Conservation (phyloP, 2,329 filamentous ascomycete genomes). For the Amesomyces nigricolor region DNA sequence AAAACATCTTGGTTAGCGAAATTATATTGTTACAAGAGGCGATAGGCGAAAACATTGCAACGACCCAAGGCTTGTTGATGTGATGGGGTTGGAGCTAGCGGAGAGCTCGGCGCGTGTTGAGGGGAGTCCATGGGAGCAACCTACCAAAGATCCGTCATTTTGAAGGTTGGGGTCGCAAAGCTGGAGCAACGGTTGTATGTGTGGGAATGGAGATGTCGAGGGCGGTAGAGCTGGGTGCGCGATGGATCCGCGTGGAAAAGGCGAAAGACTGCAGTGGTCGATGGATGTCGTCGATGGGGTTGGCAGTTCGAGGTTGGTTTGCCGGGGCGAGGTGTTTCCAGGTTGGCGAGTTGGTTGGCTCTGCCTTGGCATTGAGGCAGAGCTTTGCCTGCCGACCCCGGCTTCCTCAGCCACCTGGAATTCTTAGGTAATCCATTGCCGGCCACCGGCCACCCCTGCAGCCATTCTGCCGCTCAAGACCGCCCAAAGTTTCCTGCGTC, state of each 20-base stretch:
- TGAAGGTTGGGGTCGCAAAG: constrained; percentile 19
- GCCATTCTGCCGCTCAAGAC: constrained; percentile 15
- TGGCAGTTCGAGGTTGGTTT: constrained; percentile 22
- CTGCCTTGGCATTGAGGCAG: constrained; percentile 18
- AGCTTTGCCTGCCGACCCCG: constrained; percentile 21
- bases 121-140: constrained; percentile 13
- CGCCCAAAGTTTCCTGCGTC: constrained; percentile 18
- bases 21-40: background rate
- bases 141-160: constrained; percentile 28
- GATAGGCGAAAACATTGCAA: background rate
- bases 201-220: background rate
- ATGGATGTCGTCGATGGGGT: constrained; percentile 18
- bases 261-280: constrained; percentile 4
- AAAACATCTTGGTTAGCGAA: constrained; percentile 38
- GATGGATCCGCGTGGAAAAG: constrained; percentile 17
- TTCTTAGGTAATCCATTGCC: constrained; percentile 25
- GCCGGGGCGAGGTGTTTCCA: constrained; percentile 32
- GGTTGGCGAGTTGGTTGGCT: constrained; percentile 28
- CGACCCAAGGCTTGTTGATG: background rate
- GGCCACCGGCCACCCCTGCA: constrained; percentile 2
- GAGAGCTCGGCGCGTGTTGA: constrained; percentile 17
- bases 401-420: constrained; percentile 11
- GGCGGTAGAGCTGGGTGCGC: constrained; percentile 15
- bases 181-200: constrained; percentile 10
- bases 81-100: constrained; percentile 4